These are phyloP conservation scores for Isoetes taiwanensis DNA, from an alignment of 75 land plant species.

Conservation along the genomic window DNA sequence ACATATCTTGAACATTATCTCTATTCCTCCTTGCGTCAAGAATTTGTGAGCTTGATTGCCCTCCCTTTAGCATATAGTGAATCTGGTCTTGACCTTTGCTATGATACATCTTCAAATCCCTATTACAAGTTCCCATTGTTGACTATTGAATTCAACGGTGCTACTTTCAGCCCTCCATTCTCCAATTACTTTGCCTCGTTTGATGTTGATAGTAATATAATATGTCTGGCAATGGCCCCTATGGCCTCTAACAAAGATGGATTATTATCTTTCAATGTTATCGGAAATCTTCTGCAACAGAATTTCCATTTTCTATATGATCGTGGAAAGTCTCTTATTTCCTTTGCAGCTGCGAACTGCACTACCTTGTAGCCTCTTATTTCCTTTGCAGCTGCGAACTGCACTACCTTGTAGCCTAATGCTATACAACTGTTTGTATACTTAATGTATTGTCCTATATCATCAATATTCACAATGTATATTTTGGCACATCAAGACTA, in stretches of 20 bases:
- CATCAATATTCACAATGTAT: too few species aligned
- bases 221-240: constrained; percentile 32
- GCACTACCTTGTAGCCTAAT: too few species aligned
- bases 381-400: too few species aligned
- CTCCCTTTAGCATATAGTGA: constrained; percentile 21
- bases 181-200: constrained; percentile 52
- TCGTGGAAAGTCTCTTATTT: constrained; percentile 25
- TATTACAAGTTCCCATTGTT: constrained; percentile 18
- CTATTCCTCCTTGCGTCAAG: constrained; percentile 22
- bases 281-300: constrained; percentile 73
- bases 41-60: constrained; percentile 16
- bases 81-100: constrained; percentile 34
- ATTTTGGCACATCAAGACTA: too few species aligned
- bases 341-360: constrained; percentile 37
- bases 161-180: constrained; percentile 32
- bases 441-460: too few species aligned
- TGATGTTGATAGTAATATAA: constrained; percentile 24
- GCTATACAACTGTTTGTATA: too few species aligned
- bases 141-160: constrained; percentile 22
- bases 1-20: constrained; percentile 28
- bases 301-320: constrained; percentile 52
- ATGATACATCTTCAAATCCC: constrained; percentile 17
- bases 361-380: too few species aligned
- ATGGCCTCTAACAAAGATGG: too few species aligned
- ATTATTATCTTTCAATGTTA: constrained; percentile 43